Evolutionary conservation across 495 filamentous ascomycete species (phyloP).

Genomic region (Xylaria sp.): DNA sequence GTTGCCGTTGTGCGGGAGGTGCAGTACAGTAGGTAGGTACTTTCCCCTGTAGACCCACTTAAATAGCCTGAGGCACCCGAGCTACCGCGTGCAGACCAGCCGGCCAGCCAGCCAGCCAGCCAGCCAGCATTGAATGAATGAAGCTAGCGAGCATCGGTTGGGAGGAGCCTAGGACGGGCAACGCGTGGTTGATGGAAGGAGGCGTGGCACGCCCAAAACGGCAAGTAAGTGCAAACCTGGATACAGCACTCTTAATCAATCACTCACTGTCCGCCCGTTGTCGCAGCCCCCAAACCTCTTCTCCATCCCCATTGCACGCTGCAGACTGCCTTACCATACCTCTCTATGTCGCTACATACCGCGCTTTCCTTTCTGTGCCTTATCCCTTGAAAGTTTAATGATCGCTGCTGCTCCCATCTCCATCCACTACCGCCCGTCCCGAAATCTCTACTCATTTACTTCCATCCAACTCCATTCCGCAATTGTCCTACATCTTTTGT

Average conservation of each 20-base stretch:
- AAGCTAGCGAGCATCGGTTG: slow-evolving; percentile 3
- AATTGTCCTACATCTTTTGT: neutral
- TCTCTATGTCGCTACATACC: neutral
- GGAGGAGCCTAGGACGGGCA: slow-evolving; percentile 5
- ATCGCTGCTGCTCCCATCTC: neutral
- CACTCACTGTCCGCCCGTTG: neutral
- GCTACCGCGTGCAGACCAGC: too few species aligned
- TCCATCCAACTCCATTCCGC: neutral
- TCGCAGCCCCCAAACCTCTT: neutral
- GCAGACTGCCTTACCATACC: neutral
- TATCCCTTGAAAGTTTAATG: neutral
- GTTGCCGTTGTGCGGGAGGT: neutral
- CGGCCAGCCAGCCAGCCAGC: too few species aligned
- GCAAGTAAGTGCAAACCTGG: slow-evolving; percentile 14
- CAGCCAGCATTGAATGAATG: neutral
- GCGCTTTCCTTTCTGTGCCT: neutral
- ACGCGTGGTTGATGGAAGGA: slow-evolving; percentile 24
- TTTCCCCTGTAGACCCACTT: neutral
- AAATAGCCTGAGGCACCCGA: too few species aligned
- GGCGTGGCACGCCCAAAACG: slow-evolving; percentile 19
- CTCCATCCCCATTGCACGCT: neutral
- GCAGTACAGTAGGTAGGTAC: neutral
- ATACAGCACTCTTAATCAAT: slow-evolving; percentile 1
- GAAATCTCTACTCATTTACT: neutral
- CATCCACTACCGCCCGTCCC: neutral